Percentiles rank a stretch among this genome's conserved stretches.
Evolutionary conservation across 306 rosid genomes (phyloP).

Genomic region (Citrullus mucosospermus): DNA sequence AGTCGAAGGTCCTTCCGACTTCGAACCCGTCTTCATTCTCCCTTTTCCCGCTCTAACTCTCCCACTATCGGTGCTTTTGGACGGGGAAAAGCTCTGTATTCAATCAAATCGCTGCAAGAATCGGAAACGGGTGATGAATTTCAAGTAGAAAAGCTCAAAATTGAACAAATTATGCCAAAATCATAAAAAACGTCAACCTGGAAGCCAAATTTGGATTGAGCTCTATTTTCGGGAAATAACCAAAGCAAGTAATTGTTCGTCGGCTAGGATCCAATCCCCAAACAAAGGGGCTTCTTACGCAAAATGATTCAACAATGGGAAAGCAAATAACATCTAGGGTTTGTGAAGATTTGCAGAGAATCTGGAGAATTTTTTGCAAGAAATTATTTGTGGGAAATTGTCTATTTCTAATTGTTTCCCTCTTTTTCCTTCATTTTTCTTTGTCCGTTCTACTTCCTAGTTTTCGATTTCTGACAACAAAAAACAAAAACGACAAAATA

Average conservation of each 20-base stretch:
- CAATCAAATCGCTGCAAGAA: neutral
- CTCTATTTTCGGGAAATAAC: neutral
- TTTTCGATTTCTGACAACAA: neutral
- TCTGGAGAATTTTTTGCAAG: neutral
- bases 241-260: neutral
- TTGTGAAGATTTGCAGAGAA: neutral
- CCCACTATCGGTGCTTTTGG: neutral
- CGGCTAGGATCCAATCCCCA: neutral
- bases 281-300: neutral
- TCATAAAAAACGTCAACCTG: neutral
- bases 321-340: constrained; percentile 4
- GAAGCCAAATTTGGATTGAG: neutral
- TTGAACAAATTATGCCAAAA: neutral
- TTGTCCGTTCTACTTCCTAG: neutral
- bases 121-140: neutral
- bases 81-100: neutral
- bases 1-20: constrained; percentile 74
- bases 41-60: neutral
- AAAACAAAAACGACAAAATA: neutral
- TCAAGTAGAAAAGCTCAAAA: neutral
- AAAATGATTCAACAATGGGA: neutral
- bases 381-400: neutral
- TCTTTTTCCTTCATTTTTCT: neutral
- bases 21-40: constrained; percentile 49
- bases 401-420: neutral